Percentiles rank a stretch among this genome's conserved stretches.
Evolutionary conservation across 306 rosid genomes (phyloP).

Genomic region (Casuarina equisetifolia): DNA sequence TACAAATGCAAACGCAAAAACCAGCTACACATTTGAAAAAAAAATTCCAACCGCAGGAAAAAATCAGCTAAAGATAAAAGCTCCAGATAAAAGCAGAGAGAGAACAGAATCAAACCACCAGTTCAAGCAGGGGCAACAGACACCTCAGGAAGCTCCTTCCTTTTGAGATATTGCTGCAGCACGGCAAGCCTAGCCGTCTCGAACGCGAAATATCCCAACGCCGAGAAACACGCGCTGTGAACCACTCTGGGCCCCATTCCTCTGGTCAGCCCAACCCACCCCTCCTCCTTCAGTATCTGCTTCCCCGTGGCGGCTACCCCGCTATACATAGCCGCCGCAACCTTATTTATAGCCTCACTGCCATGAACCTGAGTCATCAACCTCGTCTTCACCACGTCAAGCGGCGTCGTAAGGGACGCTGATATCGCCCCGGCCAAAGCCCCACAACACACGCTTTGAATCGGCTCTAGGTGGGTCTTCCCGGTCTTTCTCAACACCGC

Average conservation of each 20-base stretch:
- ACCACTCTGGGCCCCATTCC: conserved; percentile 96
- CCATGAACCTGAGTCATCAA: conserved; percentile 79
- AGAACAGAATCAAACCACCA: background rate
- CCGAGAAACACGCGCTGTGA: conserved; percentile 90
- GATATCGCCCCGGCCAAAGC: conserved; percentile 92
- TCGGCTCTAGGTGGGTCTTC: conserved; percentile 50
- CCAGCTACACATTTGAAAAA: background rate
- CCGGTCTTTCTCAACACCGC: conserved; percentile 50
- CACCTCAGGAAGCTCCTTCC: conserved; percentile 44
- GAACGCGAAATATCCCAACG: conserved; percentile 87
- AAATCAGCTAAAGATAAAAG: background rate
- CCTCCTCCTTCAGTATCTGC: conserved; percentile 75
- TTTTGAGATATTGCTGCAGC: conserved; percentile 53
- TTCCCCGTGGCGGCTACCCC: conserved; percentile 63
- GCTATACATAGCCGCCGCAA: conserved; percentile 47
- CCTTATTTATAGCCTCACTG: conserved; percentile 48
- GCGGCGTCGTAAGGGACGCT: conserved; percentile 81
- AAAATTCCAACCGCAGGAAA: background rate
- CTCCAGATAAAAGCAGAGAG: background rate
- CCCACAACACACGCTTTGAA: conserved; percentile 84
- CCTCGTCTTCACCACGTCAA: conserved; percentile 91
- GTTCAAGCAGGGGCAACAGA: conserved; percentile 43
- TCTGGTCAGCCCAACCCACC: conserved; percentile 74
- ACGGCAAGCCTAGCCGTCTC: conserved; percentile 84
- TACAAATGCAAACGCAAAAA: background rate